These are phyloP conservation scores for Hemileia vastatrix DNA, from an alignment of 1,284 basidiomycete genomes.

Conservation along the genomic window DNA sequence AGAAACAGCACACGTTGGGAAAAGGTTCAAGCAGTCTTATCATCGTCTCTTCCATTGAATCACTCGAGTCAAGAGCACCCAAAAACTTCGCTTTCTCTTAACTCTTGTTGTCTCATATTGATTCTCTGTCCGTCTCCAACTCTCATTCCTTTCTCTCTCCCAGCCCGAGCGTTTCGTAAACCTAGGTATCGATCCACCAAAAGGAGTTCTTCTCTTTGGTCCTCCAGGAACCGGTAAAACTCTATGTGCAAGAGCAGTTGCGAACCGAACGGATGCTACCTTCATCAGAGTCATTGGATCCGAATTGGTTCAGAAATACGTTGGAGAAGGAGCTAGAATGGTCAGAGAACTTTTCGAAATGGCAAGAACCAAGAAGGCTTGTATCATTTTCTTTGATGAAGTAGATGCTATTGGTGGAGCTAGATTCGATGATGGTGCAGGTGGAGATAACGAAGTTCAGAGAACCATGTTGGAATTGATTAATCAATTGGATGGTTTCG, in stretches of 20 bases:
- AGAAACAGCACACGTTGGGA: too few relatives aligned
- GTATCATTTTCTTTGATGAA: slow-evolving; percentile 99
- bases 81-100: slow-evolving; percentile 2
- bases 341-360: slow-evolving; percentile 98
- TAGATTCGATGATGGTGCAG: slow-evolving; percentile 94
- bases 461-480: slow-evolving; percentile 99
- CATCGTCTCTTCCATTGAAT: too few relatives aligned
- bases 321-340: slow-evolving; percentile 97
- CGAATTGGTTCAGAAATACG: slow-evolving; percentile 97
- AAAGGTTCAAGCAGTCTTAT: too few relatives aligned
- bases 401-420: slow-evolving; percentile 95
- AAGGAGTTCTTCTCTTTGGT: slow-evolving; percentile 85
- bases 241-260: slow-evolving; percentile 91
- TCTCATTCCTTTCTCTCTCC: neutral
- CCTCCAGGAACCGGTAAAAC: slow-evolving; percentile 98
- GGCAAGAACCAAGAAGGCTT: slow-evolving; percentile 96
- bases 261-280: slow-evolving; percentile 95
- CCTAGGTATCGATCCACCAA: slow-evolving; percentile 96
- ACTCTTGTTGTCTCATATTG: slow-evolving; percentile 28
- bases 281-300: slow-evolving; percentile 99
- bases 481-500: slow-evolving; percentile 97
- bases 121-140: neutral
- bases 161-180: slow-evolving; percentile 95
- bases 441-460: slow-evolving; percentile 98
- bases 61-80: slow-evolving; percentile 17